Base-by-base conservation (phyloP, 805 yeast genomes). In the Teunomyces stri region DNA sequence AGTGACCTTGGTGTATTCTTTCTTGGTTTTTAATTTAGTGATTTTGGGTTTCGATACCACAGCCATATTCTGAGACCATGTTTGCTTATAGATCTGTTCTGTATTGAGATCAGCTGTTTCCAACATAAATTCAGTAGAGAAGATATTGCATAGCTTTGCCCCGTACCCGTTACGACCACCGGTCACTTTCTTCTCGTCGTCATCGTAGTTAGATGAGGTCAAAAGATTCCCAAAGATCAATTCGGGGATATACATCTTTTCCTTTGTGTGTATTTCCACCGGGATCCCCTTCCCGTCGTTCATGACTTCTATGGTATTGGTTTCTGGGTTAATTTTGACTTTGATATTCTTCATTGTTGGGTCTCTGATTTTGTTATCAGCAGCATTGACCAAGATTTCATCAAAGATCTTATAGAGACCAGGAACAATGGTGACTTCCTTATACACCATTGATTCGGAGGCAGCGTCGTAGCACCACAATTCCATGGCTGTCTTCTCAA, bases 111-210 rank as follows among this genome's bases (percentile, higher is more conserved):
- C 97, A 15, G 96, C 92, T 5, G 99, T 94, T 64, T 90, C 97
- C 25, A 94, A 78, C 11, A 75, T 78, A 62, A 94, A 94, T 59
- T 86, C 85, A 3, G 90, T 87, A 21, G 97, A 89, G 66, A 92
- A 94, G 52, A 94, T 94, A 66, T 94, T 94, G 80, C 99, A 94
- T 47, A 94, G 73, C 64, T 94, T 94, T 42, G 99, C 99, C 68
- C 99, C 99, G 63, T 84, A 94, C 53, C 99, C 99, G 64, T 94
- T 94, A 74, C 99, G 83, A 67, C 99, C 99, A 73, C 99, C 99
- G 2, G 96, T 89, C 29, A 94, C 97, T 66, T 94, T 94, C 68
- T 89, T 88, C 61, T 94, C 88, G 53, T 92, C 81, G 65, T 94
- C 99, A 65, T 94, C 96, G 65, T 94, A 94, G 69, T 94, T 94